Base-by-base conservation (phyloP, 2,329 filamentous ascomycete genomes). In the Aspergillus hortae region DNA sequence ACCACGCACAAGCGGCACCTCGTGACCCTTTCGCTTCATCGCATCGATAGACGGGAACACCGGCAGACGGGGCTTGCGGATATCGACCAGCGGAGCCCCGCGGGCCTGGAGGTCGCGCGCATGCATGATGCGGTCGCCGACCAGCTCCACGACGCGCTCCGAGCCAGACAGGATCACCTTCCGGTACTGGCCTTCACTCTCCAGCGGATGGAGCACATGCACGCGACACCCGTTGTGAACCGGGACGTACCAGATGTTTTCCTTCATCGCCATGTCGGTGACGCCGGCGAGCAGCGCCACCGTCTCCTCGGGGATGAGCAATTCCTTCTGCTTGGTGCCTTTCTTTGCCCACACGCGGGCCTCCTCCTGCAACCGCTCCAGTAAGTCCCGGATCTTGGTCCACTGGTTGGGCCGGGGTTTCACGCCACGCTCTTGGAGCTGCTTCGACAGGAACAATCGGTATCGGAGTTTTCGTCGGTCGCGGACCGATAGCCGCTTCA, bases 191-290 rank as follows among this genome's bases (percentile, higher is more conserved):
- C 70, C 66, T 30, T 65, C 58, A 44, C 65, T 69, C 44, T 71
- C 59, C 1, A 44, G 36, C n/a, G 62, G 51, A 43, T 61, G 57
- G 25, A 71, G 49, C 10, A 74, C 63, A 46, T 70, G 71, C n/a
- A 74, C 65, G 33, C 63, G 63, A 44, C 71, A 74, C 21, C 71
- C 72, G 49, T 71, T 68, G 12, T 60, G 64, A 14, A 72, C 49
- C 9, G 57, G 53, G 6, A 69, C 56, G 50, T 64, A 64, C 65
- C 66, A 74, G 6, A 73, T 61, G 52, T 74, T 75, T 53, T 75
- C 72, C 33, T 56, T 53, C 51, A 64, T 52, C 7, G 61, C 58
- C n/a, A 61, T 58, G 3, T 63, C 57, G 5, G 61, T 63, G 11
- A 63, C 52, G 4, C 72, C 72, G 12, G 62, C 56, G 40, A 75